Conservation (phyloP, 1,139 yeast genomes). For the Entelexis paramagnoliae region DNA sequence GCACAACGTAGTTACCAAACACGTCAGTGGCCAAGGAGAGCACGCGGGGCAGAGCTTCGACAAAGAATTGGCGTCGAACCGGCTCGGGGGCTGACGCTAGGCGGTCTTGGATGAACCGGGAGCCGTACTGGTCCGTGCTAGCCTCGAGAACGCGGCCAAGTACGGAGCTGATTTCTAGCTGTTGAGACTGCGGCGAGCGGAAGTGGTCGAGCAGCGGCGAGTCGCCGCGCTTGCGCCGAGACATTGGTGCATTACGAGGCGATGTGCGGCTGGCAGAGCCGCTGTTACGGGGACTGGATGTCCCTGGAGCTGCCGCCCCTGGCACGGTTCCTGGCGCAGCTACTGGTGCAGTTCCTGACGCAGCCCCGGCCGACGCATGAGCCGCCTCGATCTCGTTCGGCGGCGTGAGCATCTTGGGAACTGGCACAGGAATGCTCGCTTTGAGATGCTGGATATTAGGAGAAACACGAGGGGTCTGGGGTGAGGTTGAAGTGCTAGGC, state of each 20-base stretch:
- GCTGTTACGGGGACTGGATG: not conserved
- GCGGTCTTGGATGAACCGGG: slow-evolving; percentile 88
- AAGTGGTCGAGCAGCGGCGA: slow-evolving; percentile 74
- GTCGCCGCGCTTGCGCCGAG: slow-evolving; percentile 15
- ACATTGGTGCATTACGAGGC: not conserved
- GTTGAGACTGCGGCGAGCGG: slow-evolving; percentile 32
- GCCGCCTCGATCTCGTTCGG: not conserved
- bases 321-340: not conserved
- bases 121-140: slow-evolving; percentile 93
- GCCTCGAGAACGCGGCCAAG: slow-evolving; percentile 86
- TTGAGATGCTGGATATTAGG: not conserved
- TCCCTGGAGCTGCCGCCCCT: no score
- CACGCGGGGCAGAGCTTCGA: slow-evolving; percentile 67
- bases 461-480: not conserved
- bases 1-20: slow-evolving; percentile 95
- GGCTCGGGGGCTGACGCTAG: slow-evolving; percentile 53
- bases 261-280: not conserved
- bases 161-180: slow-evolving; percentile 54
- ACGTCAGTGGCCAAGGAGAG: slow-evolving; percentile 89
- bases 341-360: not conserved
- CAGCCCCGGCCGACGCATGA: not conserved
- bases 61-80: slow-evolving; percentile 73
- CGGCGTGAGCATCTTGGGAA: slow-evolving; percentile 8
- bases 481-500: not conserved
- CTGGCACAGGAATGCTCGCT: slow-evolving; percentile 13